Base-by-base conservation (phyloP, 768 basidiomycete species). In the Boletellus ananiceps region DNA sequence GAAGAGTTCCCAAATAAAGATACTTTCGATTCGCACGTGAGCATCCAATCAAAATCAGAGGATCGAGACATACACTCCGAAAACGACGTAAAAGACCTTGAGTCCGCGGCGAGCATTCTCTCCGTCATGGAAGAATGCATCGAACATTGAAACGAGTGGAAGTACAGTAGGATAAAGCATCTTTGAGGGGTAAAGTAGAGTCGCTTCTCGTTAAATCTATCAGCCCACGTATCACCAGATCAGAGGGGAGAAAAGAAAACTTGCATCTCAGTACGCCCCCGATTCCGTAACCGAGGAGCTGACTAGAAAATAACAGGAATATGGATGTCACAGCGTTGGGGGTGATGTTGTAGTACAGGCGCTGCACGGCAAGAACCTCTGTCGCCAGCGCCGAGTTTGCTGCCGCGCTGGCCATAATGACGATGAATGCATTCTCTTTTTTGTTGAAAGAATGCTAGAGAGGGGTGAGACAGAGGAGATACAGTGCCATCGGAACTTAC, bases 361-460 rank as follows among this genome's bases (percentile, higher is more conserved):
- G 71, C 49, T 80, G 80, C 3, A 79, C 78, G 0, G 78, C 76
- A 38, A 81, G 63, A 6, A 81, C 71, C 41, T 80, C 78, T 0
- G 78, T 80, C 2, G 71, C 79, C 13, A 81, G 69, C 4, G 79
- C 78, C 0, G 75, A 72, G 39, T 74, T 78, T 14, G 79, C 74
- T 4, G 79, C 78, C 3, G 80, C 77, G 49, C 74, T 72, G 18
- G 80, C 58, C 79, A 81, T 81, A 48, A 81, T 78, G 9, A 81
- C 71, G 31, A 81, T 75, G 53, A 81, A 78, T 0, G 78, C 76
- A 59, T 78, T 77, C 57, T 82, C 80, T 49, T 80, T 81, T 61
- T 77, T 80, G 60, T 81, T 80, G 64, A 80, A 81, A 3, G 80
- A 76, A 21, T 75, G 71, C 78, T 80, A n/a, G 25, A n/a, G 18